Conservation (phyloP, 192 early-diverging fungal species). For the Coemansia pectinata region DNA sequence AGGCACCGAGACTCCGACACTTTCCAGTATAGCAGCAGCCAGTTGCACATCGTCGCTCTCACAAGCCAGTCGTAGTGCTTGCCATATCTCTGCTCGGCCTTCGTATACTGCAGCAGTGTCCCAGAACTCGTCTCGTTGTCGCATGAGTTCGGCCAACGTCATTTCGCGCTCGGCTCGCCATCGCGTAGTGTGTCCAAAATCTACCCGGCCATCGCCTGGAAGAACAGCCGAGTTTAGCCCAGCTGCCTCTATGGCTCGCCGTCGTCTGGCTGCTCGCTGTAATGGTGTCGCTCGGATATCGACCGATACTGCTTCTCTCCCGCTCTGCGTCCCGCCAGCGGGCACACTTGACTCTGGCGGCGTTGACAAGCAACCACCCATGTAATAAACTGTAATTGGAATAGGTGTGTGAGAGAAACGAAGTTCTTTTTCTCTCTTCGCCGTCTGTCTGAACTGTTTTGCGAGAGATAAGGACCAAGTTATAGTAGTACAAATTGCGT, state of each 20-base stretch:
- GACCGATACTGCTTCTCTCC: background rate
- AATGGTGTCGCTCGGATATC: background rate
- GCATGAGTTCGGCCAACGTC: conserved; percentile 35
- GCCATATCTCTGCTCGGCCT: conserved; percentile 76
- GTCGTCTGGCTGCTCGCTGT: background rate
- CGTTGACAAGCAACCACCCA: conserved; percentile 3
- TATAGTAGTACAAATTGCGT: background rate
- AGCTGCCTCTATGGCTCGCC: background rate
- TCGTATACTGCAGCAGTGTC: conserved; percentile 72
- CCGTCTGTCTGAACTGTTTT: background rate
- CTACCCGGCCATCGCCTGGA: conserved; percentile 2
- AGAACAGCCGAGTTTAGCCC: background rate
- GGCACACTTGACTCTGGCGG: background rate
- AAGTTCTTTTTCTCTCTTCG: background rate
- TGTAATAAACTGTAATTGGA: background rate
- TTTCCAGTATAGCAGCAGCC: conserved; percentile 67
- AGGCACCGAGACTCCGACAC: conserved; percentile 67
- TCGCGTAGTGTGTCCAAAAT: conserved; percentile 21
- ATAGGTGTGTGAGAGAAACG: background rate
- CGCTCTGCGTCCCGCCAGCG: background rate
- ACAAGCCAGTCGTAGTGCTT: conserved; percentile 65
- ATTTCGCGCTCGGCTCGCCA: conserved; percentile 18
- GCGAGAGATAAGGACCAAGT: no score
- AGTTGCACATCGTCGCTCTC: conserved; percentile 55
- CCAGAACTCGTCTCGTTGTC: conserved; percentile 69